Evolutionary conservation across 768 basidiomycete genomes (phyloP).

Genomic region (Lactarius akahatsu): DNA sequence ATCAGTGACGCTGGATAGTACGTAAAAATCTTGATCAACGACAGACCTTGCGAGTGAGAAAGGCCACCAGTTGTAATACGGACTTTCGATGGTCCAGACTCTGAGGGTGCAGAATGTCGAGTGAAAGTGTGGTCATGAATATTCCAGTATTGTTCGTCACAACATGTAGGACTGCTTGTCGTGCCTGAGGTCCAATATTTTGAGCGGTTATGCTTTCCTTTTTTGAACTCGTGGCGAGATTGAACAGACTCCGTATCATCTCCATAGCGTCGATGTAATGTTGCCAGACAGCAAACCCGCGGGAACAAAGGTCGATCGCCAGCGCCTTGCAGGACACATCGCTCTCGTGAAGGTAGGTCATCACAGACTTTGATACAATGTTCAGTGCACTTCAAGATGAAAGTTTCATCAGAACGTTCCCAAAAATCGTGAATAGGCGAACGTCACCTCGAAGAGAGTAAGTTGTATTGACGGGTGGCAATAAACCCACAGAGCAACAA

Average conservation of each 20-base stretch:
- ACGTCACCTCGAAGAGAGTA: conserved; percentile 67
- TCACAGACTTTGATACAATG: conserved; percentile 82
- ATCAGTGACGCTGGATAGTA: not conserved
- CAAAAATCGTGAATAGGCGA: conserved; percentile 20
- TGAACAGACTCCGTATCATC: conserved; percentile 80
- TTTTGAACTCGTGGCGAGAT: conserved; percentile 66
- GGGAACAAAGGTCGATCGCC: conserved; percentile 86
- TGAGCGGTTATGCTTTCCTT: conserved; percentile 70
- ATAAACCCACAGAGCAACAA: conserved; percentile 82
- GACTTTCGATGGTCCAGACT: conserved; percentile 77
- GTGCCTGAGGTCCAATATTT: conserved; percentile 73
- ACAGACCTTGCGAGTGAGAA: conserved; percentile 83
- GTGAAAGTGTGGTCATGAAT: conserved; percentile 90
- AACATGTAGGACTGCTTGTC: conserved; percentile 80
- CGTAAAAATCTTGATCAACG: not conserved
- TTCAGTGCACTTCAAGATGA: conserved; percentile 60
- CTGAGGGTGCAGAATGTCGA: conserved; percentile 82
- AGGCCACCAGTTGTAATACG: conserved; percentile 90
- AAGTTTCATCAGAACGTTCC: not conserved
- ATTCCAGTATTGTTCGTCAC: conserved; percentile 79
- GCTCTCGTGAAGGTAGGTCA: conserved; percentile 73
- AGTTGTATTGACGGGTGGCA: conserved; percentile 73
- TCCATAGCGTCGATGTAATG: conserved; percentile 89
- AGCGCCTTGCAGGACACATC: conserved; percentile 62
- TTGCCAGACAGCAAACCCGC: conserved; percentile 94